These are phyloP conservation scores for Phytophthora fragariae DNA, from an alignment of 352 stramenopile species.

Conservation along the genomic window DNA sequence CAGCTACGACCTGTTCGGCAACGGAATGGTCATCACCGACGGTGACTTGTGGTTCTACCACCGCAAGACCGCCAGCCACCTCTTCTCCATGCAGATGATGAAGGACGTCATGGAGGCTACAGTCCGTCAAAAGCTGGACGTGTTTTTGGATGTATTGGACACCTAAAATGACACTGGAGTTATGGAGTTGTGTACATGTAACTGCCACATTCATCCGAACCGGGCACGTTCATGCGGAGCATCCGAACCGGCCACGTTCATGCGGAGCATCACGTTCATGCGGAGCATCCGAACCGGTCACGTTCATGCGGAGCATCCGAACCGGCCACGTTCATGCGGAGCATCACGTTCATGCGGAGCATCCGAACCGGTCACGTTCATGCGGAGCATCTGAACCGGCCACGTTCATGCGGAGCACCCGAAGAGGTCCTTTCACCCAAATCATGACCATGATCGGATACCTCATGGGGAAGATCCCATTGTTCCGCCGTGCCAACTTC, in stretches of 20 bases:
- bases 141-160: constrained; percentile 42
- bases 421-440: constrained; percentile 71
- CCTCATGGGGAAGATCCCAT: constrained; percentile 64
- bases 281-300: no score
- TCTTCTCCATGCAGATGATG: constrained; percentile 75
- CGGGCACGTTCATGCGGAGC: no score
- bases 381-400: no score
- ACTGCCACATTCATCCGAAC: no score
- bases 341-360: no score
- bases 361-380: no score
- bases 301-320: no score
- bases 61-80: constrained; percentile 84
- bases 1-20: constrained; percentile 65
- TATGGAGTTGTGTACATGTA: no score
- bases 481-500: constrained; percentile 81
- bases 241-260: no score
- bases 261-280: no score
- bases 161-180: constrained; percentile 10
- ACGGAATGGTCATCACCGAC: constrained; percentile 54
- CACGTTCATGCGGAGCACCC: no score
- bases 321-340: no score
- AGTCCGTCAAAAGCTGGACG: constrained; percentile 36
- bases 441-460: constrained; percentile 82
- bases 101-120: constrained; percentile 52
- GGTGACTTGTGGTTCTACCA: constrained; percentile 63